Evolutionary conservation across 2,329 filamentous ascomycete species (phyloP), one percentile per base, ranked within the genome.

Genomic region (Macrophomina pseudophaseolina): DNA sequence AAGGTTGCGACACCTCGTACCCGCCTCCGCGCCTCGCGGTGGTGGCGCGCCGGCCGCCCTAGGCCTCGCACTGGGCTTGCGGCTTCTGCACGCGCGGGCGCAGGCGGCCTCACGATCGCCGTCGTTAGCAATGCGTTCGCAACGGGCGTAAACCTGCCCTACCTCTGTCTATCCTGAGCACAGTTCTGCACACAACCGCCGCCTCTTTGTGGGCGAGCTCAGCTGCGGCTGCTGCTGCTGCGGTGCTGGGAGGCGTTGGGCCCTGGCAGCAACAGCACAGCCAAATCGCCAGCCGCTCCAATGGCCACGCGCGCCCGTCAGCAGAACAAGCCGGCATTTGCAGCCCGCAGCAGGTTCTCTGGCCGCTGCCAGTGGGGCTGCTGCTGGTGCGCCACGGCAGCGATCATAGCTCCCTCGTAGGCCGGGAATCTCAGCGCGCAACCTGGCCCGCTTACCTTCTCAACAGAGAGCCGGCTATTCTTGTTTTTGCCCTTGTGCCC

Each of bases 351-450:
- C 49, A 53, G 28, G 23, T 16, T 53, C 30, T 62, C 12, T 49
- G 58, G 42, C 16, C 44, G 35, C 6, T 49, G 42, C 23, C 16
- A 28, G 58, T 62, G 58, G 58, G 58, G 58, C 58, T 42, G 58
- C 58, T 7, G 58, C 58, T 62, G 56, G 56, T 48, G 58, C 58
- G 58, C 58, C 58, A 62, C 42, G 44, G 44, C 58, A 62, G 58
- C 58, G 58, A 62, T 62, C 58, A 49, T 48, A 62, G 58, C 58
- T 62, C 58, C 33, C 42, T 62, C 8, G 23, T n/a, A 44, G 23
- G 52, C 8, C 53, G 53, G 53, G 52, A 32, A 33, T 44, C 40
- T 46, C 42, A 62, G 58, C 58, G 58, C 58, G 44, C 58, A 49
- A 40, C 30, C 42, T 60, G 56, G 56, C 56, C 56, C 28, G 49